These are phyloP conservation scores for Dalbergia cultrata DNA, from an alignment of 306 rosid species.

Conservation along the genomic window DNA sequence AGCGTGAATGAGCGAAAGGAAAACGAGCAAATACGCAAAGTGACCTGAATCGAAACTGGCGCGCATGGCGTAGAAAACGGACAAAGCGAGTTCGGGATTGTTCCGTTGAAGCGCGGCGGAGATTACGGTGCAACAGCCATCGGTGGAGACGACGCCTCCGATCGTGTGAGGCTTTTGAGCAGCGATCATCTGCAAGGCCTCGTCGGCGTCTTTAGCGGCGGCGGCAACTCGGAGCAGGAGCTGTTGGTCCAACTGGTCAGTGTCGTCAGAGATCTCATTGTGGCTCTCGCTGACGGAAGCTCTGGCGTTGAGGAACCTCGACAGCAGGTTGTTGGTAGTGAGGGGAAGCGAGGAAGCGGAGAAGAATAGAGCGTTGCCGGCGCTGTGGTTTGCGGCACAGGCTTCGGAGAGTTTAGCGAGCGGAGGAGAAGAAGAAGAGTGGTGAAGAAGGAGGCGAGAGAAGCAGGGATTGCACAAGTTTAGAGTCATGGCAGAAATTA, in stretches of 20 bases:
- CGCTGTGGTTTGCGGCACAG: slow-evolving; percentile 11
- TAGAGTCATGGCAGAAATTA: slow-evolving; percentile 58
- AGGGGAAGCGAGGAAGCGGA: slow-evolving; percentile 34
- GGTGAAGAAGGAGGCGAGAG: slow-evolving; percentile 52
- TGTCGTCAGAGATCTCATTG: slow-evolving; percentile 56
- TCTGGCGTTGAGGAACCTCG: slow-evolving; percentile 45
- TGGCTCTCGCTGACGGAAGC: slow-evolving; percentile 67
- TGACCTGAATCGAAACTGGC: slow-evolving; percentile 72
- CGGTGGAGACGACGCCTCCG: slow-evolving; percentile 59
- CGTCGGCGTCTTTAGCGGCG: slow-evolving; percentile 65
- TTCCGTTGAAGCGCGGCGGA: slow-evolving; percentile 74
- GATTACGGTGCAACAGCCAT: slow-evolving; percentile 70
- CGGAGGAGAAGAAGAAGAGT: slow-evolving; percentile 35
- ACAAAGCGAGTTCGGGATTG: slow-evolving; percentile 78
- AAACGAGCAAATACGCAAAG: not conserved
- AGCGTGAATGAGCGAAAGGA: not conserved
- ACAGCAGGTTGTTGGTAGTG: slow-evolving; percentile 18
- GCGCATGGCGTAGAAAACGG: slow-evolving; percentile 89
- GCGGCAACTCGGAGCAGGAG: slow-evolving; percentile 51
- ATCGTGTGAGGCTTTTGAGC: slow-evolving; percentile 49
- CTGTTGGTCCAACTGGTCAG: slow-evolving; percentile 57
- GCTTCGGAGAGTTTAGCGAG: slow-evolving; percentile 47
- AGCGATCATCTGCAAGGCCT: slow-evolving; percentile 64
- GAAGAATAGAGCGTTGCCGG: slow-evolving; percentile 15
- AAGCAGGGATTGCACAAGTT: slow-evolving; percentile 62